Evolutionary conservation across 345 rosid genomes (phyloP), one percentile per base, ranked within the genome.

Genomic region (Passiflora organensis): DNA sequence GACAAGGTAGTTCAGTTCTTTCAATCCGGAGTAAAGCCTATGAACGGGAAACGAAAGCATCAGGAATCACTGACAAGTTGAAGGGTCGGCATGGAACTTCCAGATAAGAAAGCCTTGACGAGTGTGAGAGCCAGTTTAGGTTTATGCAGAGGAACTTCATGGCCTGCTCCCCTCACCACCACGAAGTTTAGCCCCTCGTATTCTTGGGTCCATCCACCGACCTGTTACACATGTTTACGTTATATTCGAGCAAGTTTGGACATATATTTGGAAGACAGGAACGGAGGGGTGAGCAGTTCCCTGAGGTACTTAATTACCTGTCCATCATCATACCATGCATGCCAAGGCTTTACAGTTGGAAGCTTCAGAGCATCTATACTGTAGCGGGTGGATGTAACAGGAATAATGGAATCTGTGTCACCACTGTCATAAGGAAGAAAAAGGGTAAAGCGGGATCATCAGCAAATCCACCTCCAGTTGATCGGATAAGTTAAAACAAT

Each of bases 131-230:
- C 90, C 15, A 76, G 80, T 66, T 82, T 80, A 0, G 95, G 96
- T 74, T 65, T 82, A 64, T 91, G 98, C 68, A 87, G 70, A 25
- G 98, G 93, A 23, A 87, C 96, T 76, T 91, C 96, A 56, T 88
- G 95, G 4, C 96, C 98, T 24, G 98, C 96, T 53, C 94, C 95
- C 57, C 98, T 78, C 48, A 88, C 87, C 0, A 81, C 72, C n/a
- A 88, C 96, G 46, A 91, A 91, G 32, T 76, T 82, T 4, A 86
- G 85, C 43, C 94, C 96, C 2, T 59, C 85, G 16, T 86, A 91
- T 64, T 86, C 93, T 68, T 91, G 90, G 41, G 76, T 81, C 96
- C 98, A 91, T 42, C 98, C 96, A 50, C 95, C 98, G 14, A 91
- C 98, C 97, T 91, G 83, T 67, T 78, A 46, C 43, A 43, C 32